These are phyloP conservation scores for Flammula alnicola DNA, from an alignment of 1,284 basidiomycete genomes.

Conservation along the genomic window DNA sequence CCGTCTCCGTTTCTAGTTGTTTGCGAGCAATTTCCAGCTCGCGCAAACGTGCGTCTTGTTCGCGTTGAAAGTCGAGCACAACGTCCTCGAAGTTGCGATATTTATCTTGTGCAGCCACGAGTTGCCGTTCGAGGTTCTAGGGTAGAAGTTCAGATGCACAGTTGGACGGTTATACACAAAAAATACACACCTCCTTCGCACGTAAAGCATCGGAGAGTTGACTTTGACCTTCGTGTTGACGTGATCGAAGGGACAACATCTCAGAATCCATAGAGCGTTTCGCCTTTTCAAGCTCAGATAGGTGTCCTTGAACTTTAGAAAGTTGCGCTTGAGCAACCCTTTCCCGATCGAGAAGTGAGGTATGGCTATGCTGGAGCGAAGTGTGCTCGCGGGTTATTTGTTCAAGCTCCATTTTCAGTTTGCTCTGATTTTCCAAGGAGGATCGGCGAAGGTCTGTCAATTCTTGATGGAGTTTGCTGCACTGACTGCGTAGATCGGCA, in stretches of 20 bases:
- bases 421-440: slow-evolving; percentile 67
- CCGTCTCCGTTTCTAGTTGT: slow-evolving; percentile 70
- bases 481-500: slow-evolving; percentile 71
- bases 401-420: slow-evolving; percentile 74
- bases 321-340: slow-evolving; percentile 55
- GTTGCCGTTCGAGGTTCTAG: slow-evolving; percentile 78
- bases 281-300: slow-evolving; percentile 72
- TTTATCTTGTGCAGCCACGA: slow-evolving; percentile 73
- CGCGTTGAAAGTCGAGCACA: slow-evolving; percentile 82
- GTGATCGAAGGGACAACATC: slow-evolving; percentile 70
- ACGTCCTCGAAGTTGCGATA: slow-evolving; percentile 89
- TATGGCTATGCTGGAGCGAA: slow-evolving; percentile 61
- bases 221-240: slow-evolving; percentile 73
- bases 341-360: slow-evolving; percentile 66
- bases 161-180: neutral
- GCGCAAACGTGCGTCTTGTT: slow-evolving; percentile 74
- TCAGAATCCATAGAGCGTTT: slow-evolving; percentile 78
- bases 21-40: slow-evolving; percentile 73
- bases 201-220: slow-evolving; percentile 66
- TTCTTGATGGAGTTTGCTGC: slow-evolving; percentile 62
- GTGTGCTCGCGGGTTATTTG: slow-evolving; percentile 59
- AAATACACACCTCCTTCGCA: slow-evolving; percentile 68
- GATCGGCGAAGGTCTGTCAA: slow-evolving; percentile 60
- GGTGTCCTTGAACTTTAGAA: slow-evolving; percentile 54
- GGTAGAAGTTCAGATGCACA: neutral